phyloP scores from a whole-genome alignment of 371 early-diverging fungal genomes.

The Lichtheimia ornata region DNA sequence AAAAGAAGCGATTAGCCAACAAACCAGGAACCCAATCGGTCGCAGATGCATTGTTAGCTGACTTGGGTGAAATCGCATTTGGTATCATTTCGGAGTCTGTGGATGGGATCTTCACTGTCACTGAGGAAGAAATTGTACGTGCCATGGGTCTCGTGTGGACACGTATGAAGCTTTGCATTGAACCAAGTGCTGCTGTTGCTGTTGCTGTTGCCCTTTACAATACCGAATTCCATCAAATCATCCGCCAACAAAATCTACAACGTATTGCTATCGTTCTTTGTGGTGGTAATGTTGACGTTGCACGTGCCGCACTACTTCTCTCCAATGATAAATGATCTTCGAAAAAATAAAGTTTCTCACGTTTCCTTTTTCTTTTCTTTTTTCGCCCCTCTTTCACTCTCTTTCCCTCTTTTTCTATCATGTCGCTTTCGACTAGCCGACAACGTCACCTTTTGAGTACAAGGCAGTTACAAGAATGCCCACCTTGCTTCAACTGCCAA shows the following conservation, averaged over 20 bases:
- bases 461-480: slow-evolving; percentile 36
- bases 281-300: slow-evolving; percentile 49
- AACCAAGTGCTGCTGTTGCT: slow-evolving; percentile 57
- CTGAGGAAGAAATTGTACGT: slow-evolving; percentile 51
- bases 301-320: slow-evolving; percentile 24
- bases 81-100: slow-evolving; percentile 41
- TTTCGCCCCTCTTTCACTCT: not conserved
- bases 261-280: slow-evolving; percentile 43
- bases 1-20: slow-evolving; percentile 16
- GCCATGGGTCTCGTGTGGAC: slow-evolving; percentile 55
- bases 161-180: slow-evolving; percentile 55
- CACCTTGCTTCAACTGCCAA: slow-evolving; percentile 52
- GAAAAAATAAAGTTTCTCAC: too few relatives aligned
- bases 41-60: slow-evolving; percentile 43
- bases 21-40: slow-evolving; percentile 25
- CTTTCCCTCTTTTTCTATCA: not conserved
- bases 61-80: slow-evolving; percentile 49
- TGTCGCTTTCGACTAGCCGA: not conserved
- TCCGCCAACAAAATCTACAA: slow-evolving; percentile 16
- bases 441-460: slow-evolving; percentile 5
- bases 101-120: slow-evolving; percentile 55
- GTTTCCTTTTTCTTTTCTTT: not conserved
- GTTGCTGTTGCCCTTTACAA: slow-evolving; percentile 50
- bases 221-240: slow-evolving; percentile 28
- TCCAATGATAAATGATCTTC: not conserved